Evolutionary conservation across 2,329 filamentous ascomycete genomes (phyloP), one percentile per base, ranked within the genome.

Genomic region (Alternaria incomplexa): DNA sequence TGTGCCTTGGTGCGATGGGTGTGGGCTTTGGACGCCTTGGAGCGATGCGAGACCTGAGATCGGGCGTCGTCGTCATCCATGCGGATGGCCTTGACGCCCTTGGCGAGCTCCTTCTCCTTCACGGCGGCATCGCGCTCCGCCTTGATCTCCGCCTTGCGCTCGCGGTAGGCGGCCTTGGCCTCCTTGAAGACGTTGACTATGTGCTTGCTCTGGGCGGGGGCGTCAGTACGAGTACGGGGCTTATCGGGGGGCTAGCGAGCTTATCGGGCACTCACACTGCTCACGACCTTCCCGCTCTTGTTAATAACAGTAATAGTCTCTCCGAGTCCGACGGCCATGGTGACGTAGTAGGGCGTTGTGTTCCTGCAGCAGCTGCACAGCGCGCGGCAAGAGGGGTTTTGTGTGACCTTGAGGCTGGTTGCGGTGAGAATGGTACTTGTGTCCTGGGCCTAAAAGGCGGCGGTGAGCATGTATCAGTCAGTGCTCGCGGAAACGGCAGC

Each of bases 231-330:
- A 26, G 46, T 47, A 28, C 51, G 43, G n/a, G 56, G 63, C 58
- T 55, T 61, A 60, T 60, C 66, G 62, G 63, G 45, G 55, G 53
- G 36, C 55, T 53, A 58, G 56, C 50, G 25, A 20, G 56, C 28
- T 12, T 58, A 25, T 40, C 44, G 59, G 67, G 65, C 44, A 85
- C 90, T 79, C 85, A 94, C 93, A 63, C 91, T 96, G 85, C 90
- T 94, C 72, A 97, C 92, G 54, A 97, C 90, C 82, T 97, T 96
- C 74, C 93, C 93, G 61, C 93, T 96, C 80, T 88, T 93, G 83
- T 97, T 96, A 81, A 97, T 91, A 74, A 97, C 92, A 69, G 93
- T 94, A 71, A 97, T 89, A 53, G 92, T 95, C 81, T 97, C 90
- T 66, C 86, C 85, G 30, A 88, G 67, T 67, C 86, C 85, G 30